Percentiles rank a stretch among this genome's conserved stretches.
Evolutionary conservation across 345 rosid species (phyloP).

Genomic region (Brassica napus): Da-Ae NC_063435.1:26021001-26021500

Average conservation of each 20-base stretch:
- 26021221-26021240: neutral
- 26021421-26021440: neutral
- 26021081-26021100: neutral
- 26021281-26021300: neutral
- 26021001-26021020: constrained; percentile 16
- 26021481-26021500: neutral
- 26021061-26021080: constrained; percentile 42
- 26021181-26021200: neutral
- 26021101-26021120: neutral
- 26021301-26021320: neutral
- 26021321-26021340: neutral
- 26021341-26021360: neutral
- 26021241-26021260: neutral
- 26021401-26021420: neutral
- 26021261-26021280: neutral
- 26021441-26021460: neutral
- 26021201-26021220: neutral
- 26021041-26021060: constrained; percentile 34
- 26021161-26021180: constrained; percentile 15
- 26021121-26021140: neutral
- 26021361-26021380: too few species aligned
- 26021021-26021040: constrained; percentile 36
- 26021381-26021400: neutral
- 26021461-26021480: neutral
- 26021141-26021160: constrained; percentile 24